A percentile compares a stretch with the other conserved stretches of the same genome.
Evolutionary conservation across 371 early-diverging fungal species (phyloP).

Genomic region (Cokeromyces recurvatus): DNA sequence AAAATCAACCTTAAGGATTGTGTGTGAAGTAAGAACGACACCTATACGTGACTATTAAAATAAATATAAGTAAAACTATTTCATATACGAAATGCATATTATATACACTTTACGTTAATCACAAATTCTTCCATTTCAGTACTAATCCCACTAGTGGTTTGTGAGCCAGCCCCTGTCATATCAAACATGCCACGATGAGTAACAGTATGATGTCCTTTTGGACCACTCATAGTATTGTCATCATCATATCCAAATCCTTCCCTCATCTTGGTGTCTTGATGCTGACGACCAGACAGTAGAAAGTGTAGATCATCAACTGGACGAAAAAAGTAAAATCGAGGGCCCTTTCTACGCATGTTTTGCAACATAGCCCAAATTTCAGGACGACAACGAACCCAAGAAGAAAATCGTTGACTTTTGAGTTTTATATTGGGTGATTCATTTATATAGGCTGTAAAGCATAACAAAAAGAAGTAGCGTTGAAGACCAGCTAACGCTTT

Average conservation of each 20-base stretch:
- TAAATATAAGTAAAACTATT: background rate
- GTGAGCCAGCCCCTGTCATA: slow-evolving; percentile 38
- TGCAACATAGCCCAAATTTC: slow-evolving; percentile 63
- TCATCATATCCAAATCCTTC: background rate
- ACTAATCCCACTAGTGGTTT: slow-evolving; percentile 25
- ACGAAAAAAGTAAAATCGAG: slow-evolving; percentile 54
- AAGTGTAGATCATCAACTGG: slow-evolving; percentile 64
- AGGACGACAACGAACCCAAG: slow-evolving; percentile 52
- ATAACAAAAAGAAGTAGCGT: slow-evolving; percentile 62
- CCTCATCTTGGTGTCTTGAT: background rate
- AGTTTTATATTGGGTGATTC: slow-evolving; percentile 43
- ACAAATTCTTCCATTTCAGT: slow-evolving; percentile 58
- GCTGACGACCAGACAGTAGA: slow-evolving; percentile 9
- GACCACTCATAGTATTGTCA: slow-evolving; percentile 3
- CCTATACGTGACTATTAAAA: slow-evolving; percentile 53
- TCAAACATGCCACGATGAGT: slow-evolving; percentile 46
- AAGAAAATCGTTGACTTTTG: slow-evolving; percentile 39
- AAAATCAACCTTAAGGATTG: slow-evolving; percentile 71
- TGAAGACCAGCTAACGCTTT: slow-evolving; percentile 60
- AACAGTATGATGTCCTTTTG: background rate
- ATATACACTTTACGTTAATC: slow-evolving; percentile 57
- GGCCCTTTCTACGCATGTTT: slow-evolving; percentile 47
- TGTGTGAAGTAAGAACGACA: slow-evolving; percentile 59
- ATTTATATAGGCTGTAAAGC: slow-evolving; percentile 58
- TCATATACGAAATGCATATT: background rate